phyloP scores from a whole-genome alignment of 352 stramenopile species.

The Elongisporangium undulatum region DNA sequence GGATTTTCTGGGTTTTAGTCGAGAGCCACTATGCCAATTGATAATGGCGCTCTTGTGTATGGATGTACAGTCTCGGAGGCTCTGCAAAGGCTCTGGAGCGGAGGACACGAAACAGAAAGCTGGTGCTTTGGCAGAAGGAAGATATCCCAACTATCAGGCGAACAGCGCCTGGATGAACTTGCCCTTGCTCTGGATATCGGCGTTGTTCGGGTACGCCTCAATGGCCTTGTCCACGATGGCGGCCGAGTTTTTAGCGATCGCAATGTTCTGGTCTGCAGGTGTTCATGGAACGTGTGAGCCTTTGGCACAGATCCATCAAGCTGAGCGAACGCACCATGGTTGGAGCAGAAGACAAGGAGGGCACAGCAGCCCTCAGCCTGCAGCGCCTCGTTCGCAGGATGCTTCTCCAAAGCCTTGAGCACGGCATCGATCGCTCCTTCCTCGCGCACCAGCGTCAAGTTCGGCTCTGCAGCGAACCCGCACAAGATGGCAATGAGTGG shows the following conservation, averaged over 20 bases:
- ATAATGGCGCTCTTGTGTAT: not conserved
- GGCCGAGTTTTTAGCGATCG: conserved; percentile 36
- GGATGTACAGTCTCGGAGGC: not conserved
- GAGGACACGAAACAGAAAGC: not conserved
- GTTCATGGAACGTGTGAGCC: not conserved
- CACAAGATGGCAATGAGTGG: not conserved
- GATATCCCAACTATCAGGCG: conserved; percentile 13
- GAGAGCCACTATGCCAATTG: too few species aligned
- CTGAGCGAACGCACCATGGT: conserved; percentile 34
- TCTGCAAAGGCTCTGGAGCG: not conserved
- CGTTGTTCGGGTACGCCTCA: conserved; percentile 35
- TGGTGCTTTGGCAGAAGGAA: not conserved
- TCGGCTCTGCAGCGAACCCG: conserved; percentile 30
- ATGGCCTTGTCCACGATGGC: conserved; percentile 43
- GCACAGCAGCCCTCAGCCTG: conserved; percentile 72
- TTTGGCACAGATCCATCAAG: not conserved
- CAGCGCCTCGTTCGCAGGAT: conserved; percentile 59
- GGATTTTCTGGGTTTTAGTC: not conserved
- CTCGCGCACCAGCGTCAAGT: conserved; percentile 51
- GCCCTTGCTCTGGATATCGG: conserved; percentile 63
- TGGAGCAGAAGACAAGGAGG: conserved; percentile 77
- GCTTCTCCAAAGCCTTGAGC: conserved; percentile 53
- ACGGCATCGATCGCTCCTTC: conserved; percentile 64
- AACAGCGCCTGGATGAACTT: conserved; percentile 59
- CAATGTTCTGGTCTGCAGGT: conserved; percentile 50